Evolutionary conservation across 208 protist species (phyloP), one percentile per base, ranked within the genome.

Genomic region (Trypanosoma scelopori): DNA sequence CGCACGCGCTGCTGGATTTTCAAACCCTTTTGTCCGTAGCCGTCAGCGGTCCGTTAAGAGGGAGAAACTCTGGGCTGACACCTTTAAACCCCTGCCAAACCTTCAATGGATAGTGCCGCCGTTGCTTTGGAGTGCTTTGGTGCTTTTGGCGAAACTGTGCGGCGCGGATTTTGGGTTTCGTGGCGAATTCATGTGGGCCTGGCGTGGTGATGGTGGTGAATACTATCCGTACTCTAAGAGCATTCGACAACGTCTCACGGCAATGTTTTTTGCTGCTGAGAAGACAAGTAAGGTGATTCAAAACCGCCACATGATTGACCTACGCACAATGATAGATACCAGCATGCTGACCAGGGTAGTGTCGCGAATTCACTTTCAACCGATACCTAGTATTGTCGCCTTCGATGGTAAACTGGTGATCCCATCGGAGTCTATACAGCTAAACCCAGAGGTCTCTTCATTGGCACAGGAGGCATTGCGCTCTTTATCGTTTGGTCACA

Each of bases 181-280:
- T 1, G 15, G 63, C 23, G 79, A 91, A 50, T 89, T 93, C 61
- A 58, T 92, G 48, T 95, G 87, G 87, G 87, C 80, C 42, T 91
- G 69, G 66, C 75, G 85, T 20, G 83, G 74, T 27, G 76, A 84
- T 1, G 82, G 82, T 55, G 90, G 83, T 11, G 71, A 77, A 37
- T 87, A 82, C 52, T 83, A 83, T 49, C 65, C 71, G 41, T 90
- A 89, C 32, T n/a, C 58, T 1, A 63, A 46, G 13, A 58, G 64
- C 11, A 71, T 84, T 25, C 70, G 84, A 23, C 50, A 58, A 30
- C 50, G 43, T 1, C 75, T 95, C 13, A 91, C 85, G 3, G 39
- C 60, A 0, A 79, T 78, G 23, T 91, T 87, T 43, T 82, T 92
- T 39, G 43, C 61, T 0, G 78, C 65, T 4, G 28, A 61, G 28